phyloP scores from a whole-genome alignment of 345 rosid species.

The Eucalyptus shirleyi region DNA sequence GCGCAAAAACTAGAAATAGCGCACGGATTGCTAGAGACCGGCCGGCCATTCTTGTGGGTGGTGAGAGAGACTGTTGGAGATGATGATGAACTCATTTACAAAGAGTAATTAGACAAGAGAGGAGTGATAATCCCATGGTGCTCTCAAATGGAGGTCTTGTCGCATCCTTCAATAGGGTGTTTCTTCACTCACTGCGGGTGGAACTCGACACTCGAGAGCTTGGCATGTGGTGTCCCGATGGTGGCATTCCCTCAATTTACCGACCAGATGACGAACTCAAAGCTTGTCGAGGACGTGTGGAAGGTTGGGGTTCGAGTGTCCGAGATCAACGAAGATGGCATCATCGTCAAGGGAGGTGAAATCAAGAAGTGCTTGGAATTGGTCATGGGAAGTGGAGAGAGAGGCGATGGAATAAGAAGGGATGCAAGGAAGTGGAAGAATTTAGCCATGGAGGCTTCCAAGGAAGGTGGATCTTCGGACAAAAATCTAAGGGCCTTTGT shows the following conservation, averaged over 20 bases:
- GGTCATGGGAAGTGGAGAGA: constrained; percentile 14
- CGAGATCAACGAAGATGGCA: not conserved
- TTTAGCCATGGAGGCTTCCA: constrained; percentile 1
- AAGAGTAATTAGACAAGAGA: not conserved
- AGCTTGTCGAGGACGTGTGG: constrained; percentile 17
- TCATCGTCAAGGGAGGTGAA: constrained; percentile 9
- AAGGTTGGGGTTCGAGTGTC: constrained; percentile 1
- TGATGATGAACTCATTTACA: not conserved
- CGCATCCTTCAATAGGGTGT: constrained; percentile 16
- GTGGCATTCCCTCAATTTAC: not conserved
- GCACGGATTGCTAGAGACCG: not conserved
- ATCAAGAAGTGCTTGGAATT: constrained; percentile 13
- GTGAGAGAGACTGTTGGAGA: not conserved
- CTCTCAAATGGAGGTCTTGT: constrained; percentile 17
- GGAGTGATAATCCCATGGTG: constrained; percentile 29
- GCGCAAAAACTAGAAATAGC: not conserved
- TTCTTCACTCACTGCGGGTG: constrained; percentile 28
- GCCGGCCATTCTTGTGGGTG: constrained; percentile 3
- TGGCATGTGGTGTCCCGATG: constrained; percentile 8
- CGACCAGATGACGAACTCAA: constrained; percentile 17
- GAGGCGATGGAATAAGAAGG: constrained; percentile 1
- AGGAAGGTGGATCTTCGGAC: constrained; percentile 9
- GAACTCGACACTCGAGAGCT: constrained; percentile 21
- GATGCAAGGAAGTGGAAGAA: constrained; percentile 19
- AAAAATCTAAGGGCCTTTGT: constrained; percentile 7